phyloP scores from a whole-genome alignment of 306 rosid species.

The Cajanus cajan region DNA sequence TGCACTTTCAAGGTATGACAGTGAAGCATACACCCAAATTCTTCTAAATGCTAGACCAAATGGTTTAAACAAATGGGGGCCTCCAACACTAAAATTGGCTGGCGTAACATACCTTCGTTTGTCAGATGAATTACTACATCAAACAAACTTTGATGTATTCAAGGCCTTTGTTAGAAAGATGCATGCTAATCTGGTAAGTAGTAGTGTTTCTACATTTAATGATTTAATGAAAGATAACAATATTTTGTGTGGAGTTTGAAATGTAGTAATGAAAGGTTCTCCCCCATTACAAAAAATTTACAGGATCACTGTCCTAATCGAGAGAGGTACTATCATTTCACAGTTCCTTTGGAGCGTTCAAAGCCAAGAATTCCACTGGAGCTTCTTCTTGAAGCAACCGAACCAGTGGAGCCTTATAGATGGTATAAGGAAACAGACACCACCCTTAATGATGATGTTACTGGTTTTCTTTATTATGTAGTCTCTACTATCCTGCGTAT shows the following conservation, averaged over 20 bases:
- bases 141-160: slow-evolving; percentile 51
- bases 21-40: slow-evolving; percentile 62
- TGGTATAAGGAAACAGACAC: slow-evolving; percentile 60
- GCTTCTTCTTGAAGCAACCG: slow-evolving; percentile 50
- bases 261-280: background rate
- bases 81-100: slow-evolving; percentile 59
- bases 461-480: slow-evolving; percentile 12
- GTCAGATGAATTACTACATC: slow-evolving; percentile 45
- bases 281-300: background rate
- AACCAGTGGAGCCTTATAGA: slow-evolving; percentile 48
- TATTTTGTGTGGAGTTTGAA: background rate
- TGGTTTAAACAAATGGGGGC: slow-evolving; percentile 52
- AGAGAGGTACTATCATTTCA: slow-evolving; percentile 49
- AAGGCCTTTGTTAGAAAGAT: slow-evolving; percentile 78
- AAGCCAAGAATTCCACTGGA: slow-evolving; percentile 45
- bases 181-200: slow-evolving; percentile 77
- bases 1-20: slow-evolving; percentile 74
- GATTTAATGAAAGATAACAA: background rate
- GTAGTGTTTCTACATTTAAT: background rate
- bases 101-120: slow-evolving; percentile 78
- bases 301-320: slow-evolving; percentile 68
- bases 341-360: slow-evolving; percentile 50
- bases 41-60: slow-evolving; percentile 77
- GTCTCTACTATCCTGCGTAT: background rate
- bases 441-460: background rate